Evolutionary conservation across 805 yeast genomes (phyloP).

Genomic region (Lipomyces spencermartinsiae): DNA sequence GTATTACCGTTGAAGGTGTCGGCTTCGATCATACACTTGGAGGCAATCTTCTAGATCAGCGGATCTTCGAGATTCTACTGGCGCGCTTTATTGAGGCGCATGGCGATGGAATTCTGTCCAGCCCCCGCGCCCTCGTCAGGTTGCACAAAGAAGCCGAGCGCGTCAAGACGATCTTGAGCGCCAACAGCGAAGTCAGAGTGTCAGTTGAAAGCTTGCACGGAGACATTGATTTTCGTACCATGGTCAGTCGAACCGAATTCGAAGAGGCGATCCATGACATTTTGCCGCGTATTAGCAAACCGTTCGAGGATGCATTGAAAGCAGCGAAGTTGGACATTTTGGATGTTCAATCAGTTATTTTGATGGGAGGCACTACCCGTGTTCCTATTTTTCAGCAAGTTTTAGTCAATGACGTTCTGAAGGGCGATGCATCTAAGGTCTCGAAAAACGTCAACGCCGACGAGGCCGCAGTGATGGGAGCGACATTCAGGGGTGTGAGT

Average conservation of each 20-base stretch:
- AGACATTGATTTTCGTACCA: slow-evolving; percentile 74
- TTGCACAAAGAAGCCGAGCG: slow-evolving; percentile 86
- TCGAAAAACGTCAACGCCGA: slow-evolving; percentile 92
- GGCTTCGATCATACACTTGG: slow-evolving; percentile 74
- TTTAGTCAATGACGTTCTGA: slow-evolving; percentile 43
- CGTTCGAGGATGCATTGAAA: slow-evolving; percentile 60
- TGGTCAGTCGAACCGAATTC: slow-evolving; percentile 78
- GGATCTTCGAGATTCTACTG: slow-evolving; percentile 65
- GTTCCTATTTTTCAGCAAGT: slow-evolving; percentile 80
- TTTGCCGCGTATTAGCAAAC: slow-evolving; percentile 56
- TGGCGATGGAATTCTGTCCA: slow-evolving; percentile 51
- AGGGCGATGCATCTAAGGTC: slow-evolving; percentile 60
- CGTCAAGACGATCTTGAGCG: slow-evolving; percentile 84
- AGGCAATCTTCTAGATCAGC: slow-evolving; percentile 74
- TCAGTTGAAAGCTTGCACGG: slow-evolving; percentile 75
- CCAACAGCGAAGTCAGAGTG: slow-evolving; percentile 79
- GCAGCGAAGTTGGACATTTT: slow-evolving; percentile 42
- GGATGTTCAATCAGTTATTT: slow-evolving; percentile 68
- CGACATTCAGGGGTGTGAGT: slow-evolving; percentile 81
- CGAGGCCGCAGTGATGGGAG: slow-evolving; percentile 90
- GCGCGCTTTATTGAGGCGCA: slow-evolving; percentile 62
- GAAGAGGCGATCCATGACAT: slow-evolving; percentile 61
- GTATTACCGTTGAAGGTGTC: slow-evolving; percentile 71
- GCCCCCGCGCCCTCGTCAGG: slow-evolving; percentile 67
- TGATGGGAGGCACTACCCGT: slow-evolving; percentile 90